Evolutionary conservation across 805 yeast genomes (phyloP).

Genomic region (Candida anglica): DNA sequence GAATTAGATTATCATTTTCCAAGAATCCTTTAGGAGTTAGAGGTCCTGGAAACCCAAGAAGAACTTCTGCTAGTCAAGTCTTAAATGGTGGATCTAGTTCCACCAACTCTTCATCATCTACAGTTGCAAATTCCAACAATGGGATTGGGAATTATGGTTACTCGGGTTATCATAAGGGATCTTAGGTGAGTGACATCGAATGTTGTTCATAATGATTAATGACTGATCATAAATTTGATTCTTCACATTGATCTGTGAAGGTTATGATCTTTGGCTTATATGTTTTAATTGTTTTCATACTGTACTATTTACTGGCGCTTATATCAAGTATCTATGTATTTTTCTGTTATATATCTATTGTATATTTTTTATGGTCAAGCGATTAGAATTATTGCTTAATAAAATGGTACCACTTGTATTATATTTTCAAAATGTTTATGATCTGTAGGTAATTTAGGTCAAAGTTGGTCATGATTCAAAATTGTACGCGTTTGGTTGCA

Average conservation of each 20-base stretch:
- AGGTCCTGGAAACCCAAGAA: slow-evolving; percentile 52
- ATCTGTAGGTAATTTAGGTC: too few species aligned
- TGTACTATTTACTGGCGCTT: too few species aligned
- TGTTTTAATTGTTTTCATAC: too few species aligned
- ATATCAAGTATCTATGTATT: slow-evolving; percentile 5
- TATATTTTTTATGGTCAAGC: slow-evolving; percentile 5
- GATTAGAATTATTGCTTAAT: too few species aligned
- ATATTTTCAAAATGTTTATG: background rate
- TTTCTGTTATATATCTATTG: slow-evolving; percentile 9
- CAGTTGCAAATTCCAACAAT: slow-evolving; percentile 5
- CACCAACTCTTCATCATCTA: slow-evolving; percentile 1
- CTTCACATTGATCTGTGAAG: too few species aligned
- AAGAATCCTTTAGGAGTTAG: slow-evolving; percentile 97
- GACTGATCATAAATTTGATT: slow-evolving; percentile 3
- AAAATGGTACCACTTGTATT: slow-evolving; percentile 2
- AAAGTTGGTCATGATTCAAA: too few species aligned
- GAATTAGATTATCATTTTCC: slow-evolving; percentile 88
- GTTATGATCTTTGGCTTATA: too few species aligned
- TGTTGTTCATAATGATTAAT: background rate
- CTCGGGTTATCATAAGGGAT: slow-evolving; percentile 27
- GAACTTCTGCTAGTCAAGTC: slow-evolving; percentile 29
- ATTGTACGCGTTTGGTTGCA: too few species aligned
- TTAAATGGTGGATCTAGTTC: slow-evolving; percentile 3
- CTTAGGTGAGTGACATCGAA: slow-evolving; percentile 3
- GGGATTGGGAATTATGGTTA: slow-evolving; percentile 35